Evolutionary conservation across 805 yeast genomes (phyloP).

Genomic region (Candida broadrunensis): DNA sequence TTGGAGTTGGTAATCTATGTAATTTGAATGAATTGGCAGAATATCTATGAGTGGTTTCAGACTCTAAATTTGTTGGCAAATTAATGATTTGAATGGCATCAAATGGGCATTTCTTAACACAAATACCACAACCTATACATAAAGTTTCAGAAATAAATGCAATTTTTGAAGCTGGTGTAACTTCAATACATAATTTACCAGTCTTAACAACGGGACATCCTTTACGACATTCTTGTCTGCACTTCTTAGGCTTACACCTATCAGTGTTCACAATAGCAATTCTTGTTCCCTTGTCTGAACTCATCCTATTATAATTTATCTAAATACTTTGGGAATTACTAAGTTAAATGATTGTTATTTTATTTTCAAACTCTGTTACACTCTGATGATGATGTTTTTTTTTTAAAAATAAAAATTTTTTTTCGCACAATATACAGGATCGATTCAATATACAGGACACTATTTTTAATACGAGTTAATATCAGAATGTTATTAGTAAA

Average conservation of each 20-base stretch:
- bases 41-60: slow-evolving; percentile 93
- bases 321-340: too few species aligned
- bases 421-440: too few species aligned
- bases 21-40: slow-evolving; percentile 97
- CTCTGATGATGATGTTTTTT: too few species aligned
- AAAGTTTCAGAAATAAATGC: slow-evolving; percentile 91
- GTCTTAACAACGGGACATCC: slow-evolving; percentile 98
- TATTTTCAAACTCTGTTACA: too few species aligned
- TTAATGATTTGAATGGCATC: slow-evolving; percentile 96
- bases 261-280: slow-evolving; percentile 94
- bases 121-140: slow-evolving; percentile 99
- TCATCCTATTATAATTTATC: not conserved
- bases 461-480: too few species aligned
- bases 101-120: slow-evolving; percentile 97
- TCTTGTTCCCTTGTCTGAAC: slow-evolving; percentile 54
- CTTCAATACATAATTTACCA: slow-evolving; percentile 97
- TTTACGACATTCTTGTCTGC: slow-evolving; percentile 97
- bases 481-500: too few species aligned
- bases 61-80: slow-evolving; percentile 90
- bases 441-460: too few species aligned
- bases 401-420: too few species aligned
- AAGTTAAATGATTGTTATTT: too few species aligned
- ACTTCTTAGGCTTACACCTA: slow-evolving; percentile 96
- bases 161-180: slow-evolving; percentile 82
- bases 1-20: slow-evolving; percentile 95